Conservation (phyloP, 805 yeast genomes). For the Yamadazyma olivae region DNA sequence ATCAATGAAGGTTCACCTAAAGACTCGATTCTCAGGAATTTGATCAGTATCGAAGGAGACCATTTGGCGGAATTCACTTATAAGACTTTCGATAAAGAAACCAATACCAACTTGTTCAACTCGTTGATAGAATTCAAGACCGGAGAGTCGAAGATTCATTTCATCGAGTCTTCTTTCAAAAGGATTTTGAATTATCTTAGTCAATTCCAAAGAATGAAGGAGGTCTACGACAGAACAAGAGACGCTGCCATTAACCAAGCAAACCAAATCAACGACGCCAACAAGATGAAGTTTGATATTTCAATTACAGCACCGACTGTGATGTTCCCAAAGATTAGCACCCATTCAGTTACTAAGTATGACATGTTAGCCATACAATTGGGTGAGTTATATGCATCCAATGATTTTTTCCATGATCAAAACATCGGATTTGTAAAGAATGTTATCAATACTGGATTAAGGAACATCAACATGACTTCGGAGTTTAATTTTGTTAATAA, state of each 20-base stretch:
- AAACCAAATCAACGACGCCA: constrained; percentile 54
- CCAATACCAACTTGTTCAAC: constrained; percentile 48
- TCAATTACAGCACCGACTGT: constrained; percentile 78
- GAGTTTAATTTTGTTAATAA: constrained; percentile 47
- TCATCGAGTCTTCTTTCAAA: constrained; percentile 77
- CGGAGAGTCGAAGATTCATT: constrained; percentile 72
- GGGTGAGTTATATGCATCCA: constrained; percentile 77
- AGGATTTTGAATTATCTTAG: constrained; percentile 64
- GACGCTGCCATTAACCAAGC: constrained; percentile 87
- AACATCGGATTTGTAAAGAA: constrained; percentile 36
- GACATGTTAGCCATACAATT: constrained; percentile 69
- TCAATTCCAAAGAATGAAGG: constrained; percentile 81
- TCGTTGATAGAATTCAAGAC: constrained; percentile 62
- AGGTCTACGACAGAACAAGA: constrained; percentile 83
- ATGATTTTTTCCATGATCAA: constrained; percentile 44
- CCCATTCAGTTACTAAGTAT: constrained; percentile 24
- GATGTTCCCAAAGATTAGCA: constrained; percentile 55
- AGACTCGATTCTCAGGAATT: constrained; percentile 56
- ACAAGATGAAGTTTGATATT: constrained; percentile 67
- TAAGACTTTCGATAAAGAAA: constrained; percentile 67
- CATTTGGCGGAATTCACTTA: constrained; percentile 79
- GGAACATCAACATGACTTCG: constrained; percentile 70
- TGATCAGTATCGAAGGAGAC: constrained; percentile 78
- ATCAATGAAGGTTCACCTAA: constrained; percentile 59
- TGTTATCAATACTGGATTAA: constrained; percentile 62